Percentiles rank a stretch among this genome's conserved stretches.
phyloP scores from a whole-genome alignment of 345 rosid genomes.

The Pelargonium nanum region DNA sequence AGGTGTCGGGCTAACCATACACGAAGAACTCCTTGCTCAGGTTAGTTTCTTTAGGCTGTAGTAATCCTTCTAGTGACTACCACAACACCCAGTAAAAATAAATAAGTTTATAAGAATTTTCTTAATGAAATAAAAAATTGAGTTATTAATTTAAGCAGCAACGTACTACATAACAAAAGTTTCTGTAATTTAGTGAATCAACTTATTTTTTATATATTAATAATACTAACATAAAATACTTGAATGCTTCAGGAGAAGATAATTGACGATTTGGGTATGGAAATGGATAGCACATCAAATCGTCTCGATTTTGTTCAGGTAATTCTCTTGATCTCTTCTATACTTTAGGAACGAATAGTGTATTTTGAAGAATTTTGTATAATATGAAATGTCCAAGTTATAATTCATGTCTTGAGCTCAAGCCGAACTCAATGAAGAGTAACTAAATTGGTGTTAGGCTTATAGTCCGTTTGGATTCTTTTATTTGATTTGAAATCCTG shows the following conservation, averaged over 20 bases:
- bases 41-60: not conserved
- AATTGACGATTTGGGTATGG: conserved; percentile 63
- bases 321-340: conserved; percentile 9
- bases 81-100: not conserved
- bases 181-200: not conserved
- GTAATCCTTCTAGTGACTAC: not conserved
- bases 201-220: no score
- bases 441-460: no score
- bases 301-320: conserved; percentile 98
- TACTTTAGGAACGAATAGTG: not conserved
- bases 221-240: no score
- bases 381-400: not conserved
- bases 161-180: not conserved
- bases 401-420: not conserved
- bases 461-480: no score
- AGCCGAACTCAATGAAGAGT: not conserved
- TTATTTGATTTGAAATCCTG: no score
- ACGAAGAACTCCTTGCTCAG: conserved; percentile 84
- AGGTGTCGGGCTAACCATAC: conserved; percentile 92
- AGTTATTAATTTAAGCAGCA: not conserved
- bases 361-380: not conserved
- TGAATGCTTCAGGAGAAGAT: conserved; percentile 54
- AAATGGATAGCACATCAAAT: conserved; percentile 88
- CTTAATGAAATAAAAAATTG: not conserved
- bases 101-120: not conserved